Conservation (phyloP, 106 monocot genomes). For the Dendrobium catenatum region DNA sequence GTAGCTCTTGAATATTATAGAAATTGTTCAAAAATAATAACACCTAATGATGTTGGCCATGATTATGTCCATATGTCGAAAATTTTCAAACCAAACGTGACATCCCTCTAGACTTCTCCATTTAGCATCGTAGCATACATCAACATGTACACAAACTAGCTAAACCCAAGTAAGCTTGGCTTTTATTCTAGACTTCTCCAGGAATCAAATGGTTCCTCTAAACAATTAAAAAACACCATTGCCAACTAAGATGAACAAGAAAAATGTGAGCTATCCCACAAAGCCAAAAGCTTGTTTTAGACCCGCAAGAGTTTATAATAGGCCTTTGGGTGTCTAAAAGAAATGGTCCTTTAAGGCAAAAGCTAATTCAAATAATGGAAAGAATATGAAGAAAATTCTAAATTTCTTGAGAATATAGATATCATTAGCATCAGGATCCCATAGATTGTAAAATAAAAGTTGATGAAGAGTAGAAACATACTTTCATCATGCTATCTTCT, state of each 20-base stretch:
- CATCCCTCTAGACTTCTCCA: background rate
- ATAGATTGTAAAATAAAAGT: background rate
- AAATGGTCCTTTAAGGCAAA: background rate
- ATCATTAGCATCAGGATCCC: background rate
- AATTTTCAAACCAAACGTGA: background rate
- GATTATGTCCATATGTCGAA: background rate
- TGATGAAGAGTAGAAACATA: conserved; percentile 19
- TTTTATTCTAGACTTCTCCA: background rate
- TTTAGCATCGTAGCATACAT: background rate
- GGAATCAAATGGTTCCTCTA: background rate
- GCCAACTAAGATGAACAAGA: background rate
- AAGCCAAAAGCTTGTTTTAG: background rate
- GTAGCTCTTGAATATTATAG: background rate
- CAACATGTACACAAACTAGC: background rate
- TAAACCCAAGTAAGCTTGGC: background rate
- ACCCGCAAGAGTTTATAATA: background rate
- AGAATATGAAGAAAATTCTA: background rate
- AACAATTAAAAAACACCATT: background rate
- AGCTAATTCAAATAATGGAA: background rate
- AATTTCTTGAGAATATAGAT: background rate
- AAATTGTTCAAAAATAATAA: background rate
- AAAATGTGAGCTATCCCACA: background rate
- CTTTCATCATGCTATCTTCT: conserved; percentile 75
- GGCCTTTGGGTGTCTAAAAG: background rate
- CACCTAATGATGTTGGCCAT: background rate